Evolutionary conservation across 352 stramenopile species (phyloP).

Genomic region (Globisporangium uncinulatum): DNA sequence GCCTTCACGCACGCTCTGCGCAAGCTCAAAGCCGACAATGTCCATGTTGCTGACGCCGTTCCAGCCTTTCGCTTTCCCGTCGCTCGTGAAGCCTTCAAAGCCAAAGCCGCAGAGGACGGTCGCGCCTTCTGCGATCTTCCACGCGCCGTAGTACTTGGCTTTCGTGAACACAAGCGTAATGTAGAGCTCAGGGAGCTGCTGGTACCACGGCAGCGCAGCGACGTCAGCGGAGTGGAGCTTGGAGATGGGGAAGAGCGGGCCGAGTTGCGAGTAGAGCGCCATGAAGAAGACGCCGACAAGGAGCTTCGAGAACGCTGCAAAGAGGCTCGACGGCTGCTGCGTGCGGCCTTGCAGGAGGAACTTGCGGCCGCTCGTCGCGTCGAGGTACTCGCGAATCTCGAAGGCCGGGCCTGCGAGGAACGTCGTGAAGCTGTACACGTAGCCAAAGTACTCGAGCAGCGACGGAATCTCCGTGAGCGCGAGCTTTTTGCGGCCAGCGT

Average conservation of each 20-base stretch:
- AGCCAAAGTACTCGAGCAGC: slow-evolving; percentile 94
- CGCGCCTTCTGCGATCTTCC: slow-evolving; percentile 87
- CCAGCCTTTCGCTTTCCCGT: slow-evolving; percentile 88
- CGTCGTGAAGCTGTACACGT: slow-evolving; percentile 96
- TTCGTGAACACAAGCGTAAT: slow-evolving; percentile 89
- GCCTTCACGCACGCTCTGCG: slow-evolving; percentile 84
- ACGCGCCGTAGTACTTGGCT: slow-evolving; percentile 96
- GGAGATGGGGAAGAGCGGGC: slow-evolving; percentile 40
- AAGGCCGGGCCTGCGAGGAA: slow-evolving; percentile 94
- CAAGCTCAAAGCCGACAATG: slow-evolving; percentile 94
- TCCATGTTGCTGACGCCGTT: slow-evolving; percentile 95
- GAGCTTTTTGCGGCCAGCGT: slow-evolving; percentile 37
- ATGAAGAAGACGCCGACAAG: slow-evolving; percentile 64
- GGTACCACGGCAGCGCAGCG: slow-evolving; percentile 40
- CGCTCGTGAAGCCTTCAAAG: slow-evolving; percentile 93
- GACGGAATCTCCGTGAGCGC: slow-evolving; percentile 83
- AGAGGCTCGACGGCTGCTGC: slow-evolving; percentile 53
- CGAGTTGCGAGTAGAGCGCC: slow-evolving; percentile 44
- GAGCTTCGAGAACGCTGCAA: slow-evolving; percentile 73
- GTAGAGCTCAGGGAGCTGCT: slow-evolving; percentile 81
- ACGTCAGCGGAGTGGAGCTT: slow-evolving; percentile 43
- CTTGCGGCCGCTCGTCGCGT: slow-evolving; percentile 60
- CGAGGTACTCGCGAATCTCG: slow-evolving; percentile 92
- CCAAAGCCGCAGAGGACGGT: slow-evolving; percentile 84
- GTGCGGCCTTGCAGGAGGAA: slow-evolving; percentile 43